Base-by-base conservation (phyloP, 2,329 filamentous ascomycete genomes). In the Madurella fahalii region DNA sequence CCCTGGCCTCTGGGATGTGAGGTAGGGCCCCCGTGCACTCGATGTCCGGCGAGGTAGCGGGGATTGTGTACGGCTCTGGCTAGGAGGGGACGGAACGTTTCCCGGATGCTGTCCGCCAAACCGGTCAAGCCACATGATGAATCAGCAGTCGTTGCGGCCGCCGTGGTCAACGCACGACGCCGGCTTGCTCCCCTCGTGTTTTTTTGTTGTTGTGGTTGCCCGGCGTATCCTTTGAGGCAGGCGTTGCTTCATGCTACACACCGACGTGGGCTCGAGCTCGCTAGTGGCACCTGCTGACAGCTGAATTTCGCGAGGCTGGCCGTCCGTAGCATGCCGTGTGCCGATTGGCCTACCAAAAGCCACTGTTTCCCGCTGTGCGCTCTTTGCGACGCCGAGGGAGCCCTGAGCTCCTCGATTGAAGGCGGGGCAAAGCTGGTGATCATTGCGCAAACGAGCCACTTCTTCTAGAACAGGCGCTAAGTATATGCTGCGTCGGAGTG, bases 51-150 rank as follows among this genome's bases (percentile, higher is more conserved):
- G 81, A 40, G 83, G 80, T 30, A 85, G 79, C 46, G 89, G 87
- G 59, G 90, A 91, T 67, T 84, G 87, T 47, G 86, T 77, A 68
- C 90, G 84, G 68, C 80, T 84, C 48, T 58, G 56, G 56, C 79
- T 78, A 57, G 84, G 57, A 31, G 58, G 58, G 16, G 72, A 81
- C 55, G 83, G 83, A 59, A 81, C 79, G 53, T 82, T 77, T 61
- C 72, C 74, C 58, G 72, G 83, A 75, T 69, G 82, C 71, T 87
- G 85, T 64, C 81, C 84, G 61, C 87, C 86, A 61, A 95, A 84
- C 69, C 91, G 87, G 75, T 96, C 91, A 68, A 95, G 84, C 91
- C 91, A 96, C 90, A 95, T 95, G 65, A 65, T 72, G 65, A 57
- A 54, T 51, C 47, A 18, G 25, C 25, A n/a, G 32, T n/a, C 39